phyloP scores from a whole-genome alignment of 305 asterid species.

The Solanum chacoense region DNA sequence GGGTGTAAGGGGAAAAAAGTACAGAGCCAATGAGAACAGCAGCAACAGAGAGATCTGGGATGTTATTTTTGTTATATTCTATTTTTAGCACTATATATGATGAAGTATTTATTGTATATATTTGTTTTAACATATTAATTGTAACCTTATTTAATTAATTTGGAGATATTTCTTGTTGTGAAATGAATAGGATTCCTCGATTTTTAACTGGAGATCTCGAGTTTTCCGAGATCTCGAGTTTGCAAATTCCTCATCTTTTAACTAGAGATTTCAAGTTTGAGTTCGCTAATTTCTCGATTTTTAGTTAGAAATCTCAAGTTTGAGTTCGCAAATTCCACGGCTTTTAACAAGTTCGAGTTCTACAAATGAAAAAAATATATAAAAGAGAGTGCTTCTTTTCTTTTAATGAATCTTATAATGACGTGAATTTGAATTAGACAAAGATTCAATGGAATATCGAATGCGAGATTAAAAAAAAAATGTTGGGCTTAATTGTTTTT shows the following conservation, averaged over 20 bases:
- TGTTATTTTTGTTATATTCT: neutral
- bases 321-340: too few relatives aligned
- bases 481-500: neutral
- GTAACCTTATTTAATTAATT: neutral
- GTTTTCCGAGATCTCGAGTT: neutral
- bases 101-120: neutral
- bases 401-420: neutral
- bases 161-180: neutral
- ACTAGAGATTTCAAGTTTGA: neutral
- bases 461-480: neutral
- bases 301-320: too few relatives aligned
- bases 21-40: neutral
- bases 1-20: neutral
- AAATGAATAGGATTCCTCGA: neutral
- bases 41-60: neutral
- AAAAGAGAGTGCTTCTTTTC: neutral
- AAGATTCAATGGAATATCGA: neutral
- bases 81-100: neutral
- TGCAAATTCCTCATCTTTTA: too few relatives aligned
- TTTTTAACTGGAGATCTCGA: neutral
- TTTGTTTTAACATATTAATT: neutral
- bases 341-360: neutral
- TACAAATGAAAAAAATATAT: neutral
- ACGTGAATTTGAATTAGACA: neutral
- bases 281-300: fast-evolving